phyloP scores from a whole-genome alignment of 2,329 filamentous ascomycete species.

The Herpotrichia juniperi region DNA sequence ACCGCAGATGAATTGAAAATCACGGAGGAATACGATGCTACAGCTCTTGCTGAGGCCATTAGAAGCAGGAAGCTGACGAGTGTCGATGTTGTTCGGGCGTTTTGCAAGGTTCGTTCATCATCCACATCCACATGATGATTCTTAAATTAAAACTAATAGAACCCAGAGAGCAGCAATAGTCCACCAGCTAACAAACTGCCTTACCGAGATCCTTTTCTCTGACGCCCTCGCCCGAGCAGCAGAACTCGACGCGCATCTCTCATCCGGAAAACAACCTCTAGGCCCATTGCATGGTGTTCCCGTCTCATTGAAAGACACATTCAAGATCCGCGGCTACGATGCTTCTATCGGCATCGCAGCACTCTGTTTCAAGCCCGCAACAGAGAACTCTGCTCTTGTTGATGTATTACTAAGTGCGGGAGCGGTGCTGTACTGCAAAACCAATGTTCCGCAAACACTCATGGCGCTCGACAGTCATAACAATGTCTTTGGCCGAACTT shows the following conservation, averaged over 20 bases:
- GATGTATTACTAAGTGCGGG: constrained; percentile 52
- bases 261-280: constrained; percentile 45
- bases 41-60: constrained; percentile 45
- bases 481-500: constrained; percentile 53
- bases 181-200: constrained; percentile 52
- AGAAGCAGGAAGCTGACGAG: constrained; percentile 40
- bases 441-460: constrained; percentile 61
- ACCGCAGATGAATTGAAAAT: constrained; percentile 58
- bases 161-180: constrained; percentile 52
- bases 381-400: constrained; percentile 48
- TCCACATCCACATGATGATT: not conserved
- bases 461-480: constrained; percentile 61
- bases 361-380: constrained; percentile 51
- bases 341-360: constrained; percentile 50
- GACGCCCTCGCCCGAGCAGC: constrained; percentile 42
- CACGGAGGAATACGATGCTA: constrained; percentile 60
- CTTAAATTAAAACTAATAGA: not conserved
- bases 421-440: constrained; percentile 60
- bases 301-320: constrained; percentile 57
- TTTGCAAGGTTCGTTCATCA: constrained; percentile 46
- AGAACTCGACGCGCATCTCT: constrained; percentile 49
- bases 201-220: constrained; percentile 48
- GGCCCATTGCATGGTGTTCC: constrained; percentile 56
- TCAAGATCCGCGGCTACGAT: constrained; percentile 55
- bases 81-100: constrained; percentile 48